Base-by-base conservation (phyloP, 495 filamentous ascomycete species). In the Gamarada debralockiae region DNA sequence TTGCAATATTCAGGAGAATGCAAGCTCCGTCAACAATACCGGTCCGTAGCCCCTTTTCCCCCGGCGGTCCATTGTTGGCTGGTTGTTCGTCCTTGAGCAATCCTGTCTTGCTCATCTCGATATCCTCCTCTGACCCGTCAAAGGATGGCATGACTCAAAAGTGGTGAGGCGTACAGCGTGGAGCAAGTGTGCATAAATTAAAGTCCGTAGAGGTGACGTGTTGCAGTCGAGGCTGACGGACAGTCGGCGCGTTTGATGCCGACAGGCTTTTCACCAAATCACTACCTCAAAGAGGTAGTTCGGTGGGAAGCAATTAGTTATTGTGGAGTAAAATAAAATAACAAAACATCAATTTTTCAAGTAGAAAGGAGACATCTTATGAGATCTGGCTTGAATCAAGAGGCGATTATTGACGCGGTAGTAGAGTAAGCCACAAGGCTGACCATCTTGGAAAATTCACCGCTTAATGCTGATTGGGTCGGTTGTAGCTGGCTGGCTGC, bases 1-100 rank as follows among this genome's bases (percentile, higher is more conserved):
- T 59, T 3, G 43, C 41, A 52, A 62, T 62, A 34, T 62, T 62
- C 37, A 62, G 37, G 12, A 27, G 38, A 25, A 62, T 62, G 25
- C 59, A 62, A 25, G 25, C 2, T 4, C 21, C 52, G 44, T 62
- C 59, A 41, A 62, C 36, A 1, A 51, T 1, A 18, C 27, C 21
- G 9, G 24, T 53, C 10, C 48, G 47, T 14, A 50, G 13, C 15
- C 9, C 37, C 44, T 43, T 46, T 41, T 18, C 22, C 45, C 13
- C 12, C 37, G 22, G 18, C 20, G 17, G 37, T 10, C 10, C 21
- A 31, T 5, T 13, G 29, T 14, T 33, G 17, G 5, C 24, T 27
- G 18, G 20, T 40, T 9, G 22, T n/a, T 55, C 48, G 18, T 52
- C 31, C 25, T 20, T 22, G 18, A 55, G 22, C 3, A 53, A 45